Evolutionary conservation across 768 basidiomycete species (phyloP).

Genomic region (Pisolithus microcarpus): DNA sequence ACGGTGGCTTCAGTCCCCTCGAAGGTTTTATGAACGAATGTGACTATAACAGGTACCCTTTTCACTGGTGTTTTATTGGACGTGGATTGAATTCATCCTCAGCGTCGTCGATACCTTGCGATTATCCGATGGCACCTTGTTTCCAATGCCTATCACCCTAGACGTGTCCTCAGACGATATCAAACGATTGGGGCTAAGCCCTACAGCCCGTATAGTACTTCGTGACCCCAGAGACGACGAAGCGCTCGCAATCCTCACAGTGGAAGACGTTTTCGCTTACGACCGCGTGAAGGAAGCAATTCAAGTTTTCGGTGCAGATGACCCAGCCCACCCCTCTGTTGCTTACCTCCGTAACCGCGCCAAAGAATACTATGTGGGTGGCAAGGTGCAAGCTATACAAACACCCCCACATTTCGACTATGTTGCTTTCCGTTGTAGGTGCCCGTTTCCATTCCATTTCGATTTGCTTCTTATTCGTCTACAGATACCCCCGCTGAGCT

Average conservation of each 20-base stretch:
- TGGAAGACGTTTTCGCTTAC: constrained; percentile 83
- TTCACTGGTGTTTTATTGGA: not conserved
- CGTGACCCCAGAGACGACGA: constrained; percentile 93
- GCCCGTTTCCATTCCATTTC: not conserved
- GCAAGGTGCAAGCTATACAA: constrained; percentile 88
- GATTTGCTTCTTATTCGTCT: not conserved
- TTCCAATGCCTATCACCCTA: constrained; percentile 93
- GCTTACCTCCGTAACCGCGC: constrained; percentile 80
- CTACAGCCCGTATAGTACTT: constrained; percentile 73
- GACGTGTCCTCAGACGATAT: constrained; percentile 83
- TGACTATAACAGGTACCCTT: constrained; percentile 76
- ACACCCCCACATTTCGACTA: constrained; percentile 93
- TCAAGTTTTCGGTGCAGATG: constrained; percentile 90
- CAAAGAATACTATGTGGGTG: constrained; percentile 88
- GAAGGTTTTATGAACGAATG: constrained; percentile 94
- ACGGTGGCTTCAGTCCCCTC: constrained; percentile 96
- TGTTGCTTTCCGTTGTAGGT: constrained; percentile 84
- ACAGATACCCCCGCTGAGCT: constrained; percentile 91
- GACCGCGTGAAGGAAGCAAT: constrained; percentile 85
- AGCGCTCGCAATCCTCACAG: constrained; percentile 85
- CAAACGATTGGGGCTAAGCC: constrained; percentile 51
- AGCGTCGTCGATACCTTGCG: constrained; percentile 90
- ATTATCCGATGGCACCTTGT: constrained; percentile 77
- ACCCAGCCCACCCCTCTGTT: constrained; percentile 91
- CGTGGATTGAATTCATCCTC: constrained; percentile 8